Evolutionary conservation across 2,329 filamentous ascomycete genomes (phyloP), one percentile per base, ranked within the genome.

Genomic region (Stromatinia cepivora): DNA sequence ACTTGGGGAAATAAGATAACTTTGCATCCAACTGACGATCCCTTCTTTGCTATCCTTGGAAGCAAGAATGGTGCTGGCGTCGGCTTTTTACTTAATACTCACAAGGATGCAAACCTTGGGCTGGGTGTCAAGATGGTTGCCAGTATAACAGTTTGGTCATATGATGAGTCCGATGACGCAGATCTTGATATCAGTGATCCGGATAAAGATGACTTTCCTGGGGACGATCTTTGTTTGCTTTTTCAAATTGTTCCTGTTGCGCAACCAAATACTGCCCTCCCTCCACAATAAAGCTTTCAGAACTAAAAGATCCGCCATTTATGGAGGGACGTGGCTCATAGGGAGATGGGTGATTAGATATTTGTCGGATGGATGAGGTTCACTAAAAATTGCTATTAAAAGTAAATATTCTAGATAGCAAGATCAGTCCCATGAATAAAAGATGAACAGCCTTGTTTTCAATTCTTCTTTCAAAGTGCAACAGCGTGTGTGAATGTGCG

Each of bases 1-100:
- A 10, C 17, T 25, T 52, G 46, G 46, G n/a, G 10, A 22, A 20
- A 36, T 28, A 53, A 15, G 36, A 10, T 39, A 39, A 65, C 62
- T 52, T n/a, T 65, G 13, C 22, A 28, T 5, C 31, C 62, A 39
- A 31, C 13, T 15, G n/a, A 50, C 10, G 62, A 42, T 6, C 45
- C 48, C 10, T 65, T 65, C n/a, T 53, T 11, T 42, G 48, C 62
- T 22, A 53, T 65, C 17, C 34, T 65, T n/a, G 62, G 62, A 25
- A 20, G 22, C 25, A 65, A 54, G 22, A 65, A 65, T 28, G 62
- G 62, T 53, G 62, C 48, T 17, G 62, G 48, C 10, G 5, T 39
- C n/a, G 62, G 28, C 10, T 65, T 17, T 28, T 17, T 65, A 8
- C 46, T 65, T 8, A 50, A 20, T 17, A 36, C 25, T 1, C 62